phyloP scores from a whole-genome alignment of 1,284 basidiomycete genomes.

The Anthracocystis setariae region DNA sequence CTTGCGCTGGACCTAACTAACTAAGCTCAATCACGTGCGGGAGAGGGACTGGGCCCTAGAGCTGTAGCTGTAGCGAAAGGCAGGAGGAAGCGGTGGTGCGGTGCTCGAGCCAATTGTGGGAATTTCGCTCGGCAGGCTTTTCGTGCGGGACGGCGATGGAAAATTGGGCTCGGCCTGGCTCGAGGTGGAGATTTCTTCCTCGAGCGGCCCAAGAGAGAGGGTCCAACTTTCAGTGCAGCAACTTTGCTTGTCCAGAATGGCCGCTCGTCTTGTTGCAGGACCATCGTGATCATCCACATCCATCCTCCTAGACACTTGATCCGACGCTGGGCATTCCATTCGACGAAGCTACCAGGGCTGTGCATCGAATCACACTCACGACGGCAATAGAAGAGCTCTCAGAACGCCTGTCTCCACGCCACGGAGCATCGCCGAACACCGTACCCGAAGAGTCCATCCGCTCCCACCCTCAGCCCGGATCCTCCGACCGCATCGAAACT shows the following conservation, averaged over 20 bases:
- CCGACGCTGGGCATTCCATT: too few species aligned
- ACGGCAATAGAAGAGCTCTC: too few species aligned
- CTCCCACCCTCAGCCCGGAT: too few species aligned
- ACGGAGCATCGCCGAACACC: too few species aligned
- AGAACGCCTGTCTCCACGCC: too few species aligned
- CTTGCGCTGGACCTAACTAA: slow-evolving; percentile 2
- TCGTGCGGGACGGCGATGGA: slow-evolving; percentile 16
- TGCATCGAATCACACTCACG: too few species aligned
- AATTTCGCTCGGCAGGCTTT: background rate
- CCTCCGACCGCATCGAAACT: too few species aligned
- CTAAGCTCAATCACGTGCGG: slow-evolving; percentile 18
- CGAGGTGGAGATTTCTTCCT: slow-evolving; percentile 21
- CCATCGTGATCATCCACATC: background rate
- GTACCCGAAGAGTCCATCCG: too few species aligned
- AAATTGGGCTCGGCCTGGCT: background rate
- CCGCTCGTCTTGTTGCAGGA: background rate
- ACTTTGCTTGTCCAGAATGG: background rate
- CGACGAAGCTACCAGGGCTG: too few species aligned
- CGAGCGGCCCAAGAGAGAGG: slow-evolving; percentile 16
- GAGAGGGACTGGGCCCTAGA: background rate
- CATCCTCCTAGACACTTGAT: background rate
- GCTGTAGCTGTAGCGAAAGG: background rate
- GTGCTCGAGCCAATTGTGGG: slow-evolving; percentile 27
- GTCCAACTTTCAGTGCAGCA: slow-evolving; percentile 1
- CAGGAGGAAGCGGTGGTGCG: too few species aligned